These are phyloP conservation scores for Wallacemonas sp. DNA, from an alignment of 208 protist genomes.

Conservation along the genomic window DNA sequence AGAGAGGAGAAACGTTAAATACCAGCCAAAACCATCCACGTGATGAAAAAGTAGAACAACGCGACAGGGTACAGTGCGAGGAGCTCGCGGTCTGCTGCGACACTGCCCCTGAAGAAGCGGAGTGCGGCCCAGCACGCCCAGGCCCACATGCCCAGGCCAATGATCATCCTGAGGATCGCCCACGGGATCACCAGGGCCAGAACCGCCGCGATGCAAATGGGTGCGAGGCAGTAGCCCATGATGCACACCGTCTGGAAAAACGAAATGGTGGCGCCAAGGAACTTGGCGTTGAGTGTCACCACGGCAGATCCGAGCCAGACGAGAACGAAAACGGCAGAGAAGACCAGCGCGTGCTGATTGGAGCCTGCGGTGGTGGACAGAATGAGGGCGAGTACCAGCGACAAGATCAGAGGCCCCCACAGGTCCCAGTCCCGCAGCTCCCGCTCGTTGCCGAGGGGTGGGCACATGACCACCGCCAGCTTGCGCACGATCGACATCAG, in stretches of 20 bases:
- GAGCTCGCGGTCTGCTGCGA: slow-evolving; percentile 44
- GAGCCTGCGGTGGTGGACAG: slow-evolving; percentile 37
- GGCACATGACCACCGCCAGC: slow-evolving; percentile 64
- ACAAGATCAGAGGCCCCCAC: slow-evolving; percentile 93
- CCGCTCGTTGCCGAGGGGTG: slow-evolving; percentile 34
- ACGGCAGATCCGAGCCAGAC: slow-evolving; percentile 86
- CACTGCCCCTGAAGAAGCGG: slow-evolving; percentile 81
- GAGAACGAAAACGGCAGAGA: slow-evolving; percentile 90
- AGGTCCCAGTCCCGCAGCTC: slow-evolving; percentile 90
- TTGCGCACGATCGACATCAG: slow-evolving; percentile 71
- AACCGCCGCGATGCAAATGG: slow-evolving; percentile 68
- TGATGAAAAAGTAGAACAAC: slow-evolving; percentile 92
- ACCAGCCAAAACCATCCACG: slow-evolving; percentile 85
- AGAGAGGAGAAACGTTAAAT: no score
- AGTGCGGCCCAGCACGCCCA: slow-evolving; percentile 90
- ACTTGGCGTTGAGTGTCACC: slow-evolving; percentile 91
- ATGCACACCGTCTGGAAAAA: slow-evolving; percentile 95
- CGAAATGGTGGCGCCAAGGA: slow-evolving; percentile 90
- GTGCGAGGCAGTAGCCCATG: slow-evolving; percentile 94
- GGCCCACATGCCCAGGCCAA: slow-evolving; percentile 56
- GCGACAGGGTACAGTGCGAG: slow-evolving; percentile 92
- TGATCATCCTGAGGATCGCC: slow-evolving; percentile 52
- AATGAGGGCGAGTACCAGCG: slow-evolving; percentile 78
- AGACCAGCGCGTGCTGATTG: slow-evolving; percentile 60
- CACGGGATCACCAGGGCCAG: slow-evolving; percentile 32